Evolutionary conservation across 495 filamentous ascomycete genomes (phyloP), one percentile per base, ranked within the genome.

Genomic region (Evernia prunastri): DNA sequence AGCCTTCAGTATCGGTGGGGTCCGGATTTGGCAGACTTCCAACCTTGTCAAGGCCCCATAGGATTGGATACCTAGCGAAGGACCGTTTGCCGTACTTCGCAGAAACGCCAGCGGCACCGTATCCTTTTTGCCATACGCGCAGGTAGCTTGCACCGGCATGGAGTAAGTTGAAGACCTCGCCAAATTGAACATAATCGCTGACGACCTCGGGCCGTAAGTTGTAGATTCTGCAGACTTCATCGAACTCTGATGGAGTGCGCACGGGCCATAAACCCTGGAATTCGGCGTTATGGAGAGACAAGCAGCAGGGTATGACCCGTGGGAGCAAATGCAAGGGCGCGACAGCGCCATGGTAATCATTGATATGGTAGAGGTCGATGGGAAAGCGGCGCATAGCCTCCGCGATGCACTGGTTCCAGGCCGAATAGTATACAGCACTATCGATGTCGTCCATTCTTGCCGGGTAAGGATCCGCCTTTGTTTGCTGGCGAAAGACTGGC

Each of bases 321-420:
- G 88, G 88, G 7, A 90, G 78, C 23, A 89, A 78, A 64, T 91
- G 87, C 10, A 91, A 75, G 15, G 87, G 87, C 43, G 88, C 88
- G 9, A 87, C 73, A 23, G 88, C 85, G 37, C 88, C 88, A 64
- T 91, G 88, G 70, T 90, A 91, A 71, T 91, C 88, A 72, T 91
- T 91, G 70, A 90, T 87, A 71, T 91, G 88, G 70, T 91, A 91
- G 27, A 91, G 70, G 68, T 91, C 87, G 53, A 89, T 78, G 0
- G 85, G 81, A 54, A 83, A 83, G 10, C 81, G 77, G 43, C 76
- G 78, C 61, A 84, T 79, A 0, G 83, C 71, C 64, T 84, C 76
- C 25, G 85, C 84, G 64, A 87, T 86, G 63, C 83, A 87, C 54
- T 73, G 75, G 67, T 87, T 87, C 84, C 84, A 87, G 0, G 84